These are phyloP conservation scores for Candida sanyaensis DNA, from an alignment of 1,139 yeast species.

Conservation along the genomic window DNA sequence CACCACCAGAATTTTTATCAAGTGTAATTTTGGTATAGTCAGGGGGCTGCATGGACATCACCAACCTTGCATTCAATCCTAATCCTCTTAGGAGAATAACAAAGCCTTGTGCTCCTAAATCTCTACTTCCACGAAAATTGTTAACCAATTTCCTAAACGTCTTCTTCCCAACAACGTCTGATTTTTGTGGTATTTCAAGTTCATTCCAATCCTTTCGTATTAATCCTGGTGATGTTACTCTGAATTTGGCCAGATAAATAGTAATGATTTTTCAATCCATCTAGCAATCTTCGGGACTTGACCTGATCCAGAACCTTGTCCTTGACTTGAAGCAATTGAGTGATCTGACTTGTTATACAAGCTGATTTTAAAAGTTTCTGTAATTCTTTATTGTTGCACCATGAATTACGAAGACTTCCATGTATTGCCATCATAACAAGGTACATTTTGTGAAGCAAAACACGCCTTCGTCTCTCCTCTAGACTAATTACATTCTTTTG, in stretches of 20 bases:
- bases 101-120: slow-evolving; percentile 85
- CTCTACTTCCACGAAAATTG: slow-evolving; percentile 68
- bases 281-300: slow-evolving; percentile 71
- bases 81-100: slow-evolving; percentile 72
- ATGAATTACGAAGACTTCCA: slow-evolving; percentile 66
- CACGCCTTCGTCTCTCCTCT: slow-evolving; percentile 14
- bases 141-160: slow-evolving; percentile 44
- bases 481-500: slow-evolving; percentile 16
- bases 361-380: slow-evolving; percentile 38
- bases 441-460: slow-evolving; percentile 56
- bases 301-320: slow-evolving; percentile 37
- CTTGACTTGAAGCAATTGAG: slow-evolving; percentile 31
- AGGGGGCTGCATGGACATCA: slow-evolving; percentile 86
- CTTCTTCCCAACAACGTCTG: slow-evolving; percentile 29
- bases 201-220: slow-evolving; percentile 64
- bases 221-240: slow-evolving; percentile 45
- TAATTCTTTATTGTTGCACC: slow-evolving; percentile 63
- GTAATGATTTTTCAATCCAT: slow-evolving; percentile 70
- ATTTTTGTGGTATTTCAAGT: slow-evolving; percentile 27
- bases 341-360: slow-evolving; percentile 40
- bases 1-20: background rate
- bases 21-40: slow-evolving; percentile 58
- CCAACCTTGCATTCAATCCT: slow-evolving; percentile 71
- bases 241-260: slow-evolving; percentile 62
- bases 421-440: slow-evolving; percentile 62